Base-by-base conservation (phyloP, 2,329 filamentous ascomycete genomes). In the Xylaria sp. region DNA sequence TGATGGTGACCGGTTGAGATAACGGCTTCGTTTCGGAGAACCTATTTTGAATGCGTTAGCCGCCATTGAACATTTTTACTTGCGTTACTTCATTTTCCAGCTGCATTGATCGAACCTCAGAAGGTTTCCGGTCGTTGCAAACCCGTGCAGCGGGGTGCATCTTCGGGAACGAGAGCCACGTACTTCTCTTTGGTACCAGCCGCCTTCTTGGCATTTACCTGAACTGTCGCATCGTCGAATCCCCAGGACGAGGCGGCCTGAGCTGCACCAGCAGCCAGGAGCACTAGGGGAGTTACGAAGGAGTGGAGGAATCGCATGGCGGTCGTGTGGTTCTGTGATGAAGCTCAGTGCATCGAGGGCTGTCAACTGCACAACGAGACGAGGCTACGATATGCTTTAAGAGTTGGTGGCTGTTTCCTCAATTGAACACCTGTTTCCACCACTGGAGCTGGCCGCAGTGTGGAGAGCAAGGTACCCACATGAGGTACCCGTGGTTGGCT, bases 191-290 rank as follows among this genome's bases (percentile, higher is more conserved):
- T 91, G 72, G 84, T 80, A 60, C 83, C 83, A 70, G 84, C 82
- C 71, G 84, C 85, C 82, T 90, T 90, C 81, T 93, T 94, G 74
- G 84, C 82, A 72, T 84, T 83, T 66, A 94, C 84, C 9, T 88
- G 85, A 72, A 94, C 83, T 69, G 86, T 89, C 72, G 86, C 92
- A 80, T 94, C 91, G 72, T 91, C 86, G 75, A 94, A 94, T 64
- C 85, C 85, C 92, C 92, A 95, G 25, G 87, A 86, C 34, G 86
- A 83, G 64, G 85, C 84, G 39, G 86, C 86, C 72, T 83, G 82
- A 62, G 81, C 85, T 70, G 81, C 82, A 65, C 84, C 83, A 58
- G 83, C 82, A 66, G 86, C 82, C 69, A 85, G 79, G 50, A 88
- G 79, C 72, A 84, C 72, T 18, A 83, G 75, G 46, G 81, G 78